Conservation (phyloP, 2,329 filamentous ascomycete genomes). For the Alternaria alternata region DNA sequence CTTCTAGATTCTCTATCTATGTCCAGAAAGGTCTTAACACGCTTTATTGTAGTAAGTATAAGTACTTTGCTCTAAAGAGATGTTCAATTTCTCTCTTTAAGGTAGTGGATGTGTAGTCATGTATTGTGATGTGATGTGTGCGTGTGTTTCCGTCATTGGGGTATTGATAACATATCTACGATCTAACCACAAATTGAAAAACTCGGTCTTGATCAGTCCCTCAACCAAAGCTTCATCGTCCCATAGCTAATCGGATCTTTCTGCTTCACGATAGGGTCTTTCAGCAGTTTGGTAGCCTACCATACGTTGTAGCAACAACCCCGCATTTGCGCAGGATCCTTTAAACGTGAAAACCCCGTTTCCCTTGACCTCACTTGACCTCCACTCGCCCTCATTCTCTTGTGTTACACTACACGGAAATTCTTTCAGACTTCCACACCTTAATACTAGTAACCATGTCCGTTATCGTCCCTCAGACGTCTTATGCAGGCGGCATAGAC, state of each 20-base stretch:
- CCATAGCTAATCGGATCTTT: background rate
- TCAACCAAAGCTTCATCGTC: background rate
- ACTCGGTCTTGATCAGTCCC: background rate
- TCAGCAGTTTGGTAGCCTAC: background rate
- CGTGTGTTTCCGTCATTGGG: too few relatives aligned
- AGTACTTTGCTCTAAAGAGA: too few relatives aligned
- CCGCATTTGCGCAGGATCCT: background rate
- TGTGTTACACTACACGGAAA: background rate
- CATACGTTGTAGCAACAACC: background rate
- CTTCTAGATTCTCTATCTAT: too few relatives aligned
- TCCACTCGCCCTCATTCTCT: background rate
- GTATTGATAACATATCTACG: background rate
- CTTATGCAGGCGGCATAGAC: conserved; percentile 21
- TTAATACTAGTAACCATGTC: background rate
- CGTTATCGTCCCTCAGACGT: background rate
- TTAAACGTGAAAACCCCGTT: background rate
- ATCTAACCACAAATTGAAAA: background rate
- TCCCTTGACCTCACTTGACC: background rate
- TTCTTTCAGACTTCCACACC: background rate
- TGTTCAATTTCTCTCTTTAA: too few relatives aligned
- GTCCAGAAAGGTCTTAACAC: too few relatives aligned
- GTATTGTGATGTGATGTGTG: background rate
- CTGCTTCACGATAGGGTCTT: background rate
- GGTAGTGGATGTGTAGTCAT: too few relatives aligned
- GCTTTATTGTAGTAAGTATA: too few relatives aligned